A percentile compares a stretch with the other conserved stretches of the same genome.
Conservation (phyloP, 2,329 filamentous ascomycete genomes). For the Xylariaceae sp. region DNA sequence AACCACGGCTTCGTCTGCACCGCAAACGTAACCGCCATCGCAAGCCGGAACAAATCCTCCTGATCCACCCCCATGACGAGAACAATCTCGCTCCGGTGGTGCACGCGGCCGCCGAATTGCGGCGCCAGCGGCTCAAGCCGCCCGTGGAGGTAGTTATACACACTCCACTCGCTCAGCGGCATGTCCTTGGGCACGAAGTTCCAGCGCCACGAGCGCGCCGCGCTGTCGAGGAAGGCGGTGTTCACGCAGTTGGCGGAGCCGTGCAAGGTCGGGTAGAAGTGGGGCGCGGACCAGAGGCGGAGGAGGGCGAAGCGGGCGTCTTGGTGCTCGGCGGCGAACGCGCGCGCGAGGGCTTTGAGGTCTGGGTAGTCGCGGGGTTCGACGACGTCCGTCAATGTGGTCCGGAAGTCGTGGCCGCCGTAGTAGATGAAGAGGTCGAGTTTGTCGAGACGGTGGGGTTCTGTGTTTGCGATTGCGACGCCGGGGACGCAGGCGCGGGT, state of each 20-base stretch:
- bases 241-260: constrained; percentile 32
- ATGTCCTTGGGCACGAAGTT: constrained; percentile 36
- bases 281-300: constrained; percentile 42
- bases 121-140: constrained; percentile 30
- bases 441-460: constrained; percentile 32
- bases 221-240: constrained; percentile 39
- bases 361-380: constrained; percentile 28
- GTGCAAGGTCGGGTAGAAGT: constrained; percentile 47
- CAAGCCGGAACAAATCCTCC: constrained; percentile 37
- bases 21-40: constrained; percentile 39
- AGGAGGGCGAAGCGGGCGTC: constrained; percentile 39
- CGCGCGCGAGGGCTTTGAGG: constrained; percentile 31
- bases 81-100: constrained; percentile 39
- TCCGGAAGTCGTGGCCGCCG: constrained; percentile 19
- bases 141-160: constrained; percentile 36
- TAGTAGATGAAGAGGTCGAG: constrained; percentile 43
- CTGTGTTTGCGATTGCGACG: constrained; percentile 34
- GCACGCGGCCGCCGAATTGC: constrained; percentile 35
- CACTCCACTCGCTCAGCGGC: constrained; percentile 32
- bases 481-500: constrained; percentile 32
- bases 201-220: constrained; percentile 42
- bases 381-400: background rate
- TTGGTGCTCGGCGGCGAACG: constrained; percentile 26
- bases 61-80: constrained; percentile 42
- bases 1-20: constrained; percentile 45